phyloP scores from a whole-genome alignment of 495 filamentous ascomycete species.

The Talaromyces ruber region DNA sequence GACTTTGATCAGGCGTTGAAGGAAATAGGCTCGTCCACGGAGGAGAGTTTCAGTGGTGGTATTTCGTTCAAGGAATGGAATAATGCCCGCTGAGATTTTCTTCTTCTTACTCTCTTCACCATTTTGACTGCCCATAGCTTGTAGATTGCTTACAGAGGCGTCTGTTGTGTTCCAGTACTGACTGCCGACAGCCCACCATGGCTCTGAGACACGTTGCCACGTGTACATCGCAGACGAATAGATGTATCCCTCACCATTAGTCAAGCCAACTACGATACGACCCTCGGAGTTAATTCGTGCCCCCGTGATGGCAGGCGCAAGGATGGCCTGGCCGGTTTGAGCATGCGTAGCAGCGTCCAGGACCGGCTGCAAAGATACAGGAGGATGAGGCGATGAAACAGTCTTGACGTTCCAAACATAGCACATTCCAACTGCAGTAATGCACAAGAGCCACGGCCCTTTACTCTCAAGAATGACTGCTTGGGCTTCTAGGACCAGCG shows the following conservation, averaged over 20 bases:
- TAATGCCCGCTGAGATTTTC: conserved; percentile 81
- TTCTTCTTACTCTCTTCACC: conserved; percentile 45
- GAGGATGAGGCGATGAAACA: conserved; percentile 78
- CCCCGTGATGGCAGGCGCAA: conserved; percentile 73
- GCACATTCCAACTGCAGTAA: conserved; percentile 81
- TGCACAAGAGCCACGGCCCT: conserved; percentile 79
- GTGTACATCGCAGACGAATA: conserved; percentile 74
- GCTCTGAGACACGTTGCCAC: conserved; percentile 92
- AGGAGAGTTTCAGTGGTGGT: conserved; percentile 91
- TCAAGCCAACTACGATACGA: conserved; percentile 72
- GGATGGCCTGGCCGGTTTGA: conserved; percentile 57
- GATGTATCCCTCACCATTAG: conserved; percentile 85
- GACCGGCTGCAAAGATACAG: conserved; percentile 81
- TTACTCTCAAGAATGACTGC: conserved; percentile 88
- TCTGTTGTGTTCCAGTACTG: conserved; percentile 99
- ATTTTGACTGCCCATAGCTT: conserved; percentile 52
- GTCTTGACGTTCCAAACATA: conserved; percentile 90
- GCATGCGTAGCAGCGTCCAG: conserved; percentile 76
- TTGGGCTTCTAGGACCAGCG: conserved; percentile 81
- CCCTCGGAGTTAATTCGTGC: conserved; percentile 85
- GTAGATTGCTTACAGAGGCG: conserved; percentile 67
- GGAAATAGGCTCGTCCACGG: conserved; percentile 77
- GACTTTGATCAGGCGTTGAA: conserved; percentile 83
- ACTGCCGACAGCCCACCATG: conserved; percentile 96
- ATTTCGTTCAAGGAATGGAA: conserved; percentile 85